phyloP scores from a whole-genome alignment of 306 rosid genomes.

The Gynostemma pentaphyllum region DNA sequence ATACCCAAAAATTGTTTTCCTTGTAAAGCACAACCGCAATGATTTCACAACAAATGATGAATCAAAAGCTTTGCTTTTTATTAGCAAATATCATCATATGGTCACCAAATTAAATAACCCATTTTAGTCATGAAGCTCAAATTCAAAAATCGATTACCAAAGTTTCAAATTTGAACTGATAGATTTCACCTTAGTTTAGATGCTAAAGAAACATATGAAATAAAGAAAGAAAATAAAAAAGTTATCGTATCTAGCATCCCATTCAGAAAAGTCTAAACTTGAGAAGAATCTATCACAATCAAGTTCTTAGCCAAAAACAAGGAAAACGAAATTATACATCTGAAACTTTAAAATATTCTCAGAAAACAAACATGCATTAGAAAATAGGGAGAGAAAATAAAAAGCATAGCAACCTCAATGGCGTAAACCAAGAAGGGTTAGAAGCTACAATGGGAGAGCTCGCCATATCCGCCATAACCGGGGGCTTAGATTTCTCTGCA shows the following conservation, averaged over 20 bases:
- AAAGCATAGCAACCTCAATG: constrained; percentile 2
- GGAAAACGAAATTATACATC: background rate
- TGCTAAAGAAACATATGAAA: no score
- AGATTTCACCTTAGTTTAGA: no score
- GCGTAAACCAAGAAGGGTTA: constrained; percentile 8
- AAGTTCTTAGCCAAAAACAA: no score
- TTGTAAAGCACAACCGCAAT: background rate
- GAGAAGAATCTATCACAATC: no score
- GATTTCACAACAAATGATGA: background rate
- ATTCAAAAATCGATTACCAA: no score
- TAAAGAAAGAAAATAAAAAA: no score
- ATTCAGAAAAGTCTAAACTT: no score
- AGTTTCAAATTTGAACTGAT: no score
- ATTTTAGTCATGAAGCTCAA: no score
- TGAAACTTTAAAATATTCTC: background rate
- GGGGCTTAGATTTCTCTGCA: background rate
- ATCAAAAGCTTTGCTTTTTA: background rate
- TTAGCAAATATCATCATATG: background rate
- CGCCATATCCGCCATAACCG: background rate
- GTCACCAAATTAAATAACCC: no score
- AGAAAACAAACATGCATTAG: background rate
- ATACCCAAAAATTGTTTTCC: background rate
- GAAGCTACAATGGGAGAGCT: background rate
- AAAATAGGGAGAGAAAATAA: background rate
- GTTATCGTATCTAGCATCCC: no score